A percentile compares a stretch with the other conserved stretches of the same genome.
These are phyloP conservation scores for Colletotrichum australisinense DNA, from an alignment of 2,329 filamentous ascomycete genomes.

Conservation along the genomic window DNA sequence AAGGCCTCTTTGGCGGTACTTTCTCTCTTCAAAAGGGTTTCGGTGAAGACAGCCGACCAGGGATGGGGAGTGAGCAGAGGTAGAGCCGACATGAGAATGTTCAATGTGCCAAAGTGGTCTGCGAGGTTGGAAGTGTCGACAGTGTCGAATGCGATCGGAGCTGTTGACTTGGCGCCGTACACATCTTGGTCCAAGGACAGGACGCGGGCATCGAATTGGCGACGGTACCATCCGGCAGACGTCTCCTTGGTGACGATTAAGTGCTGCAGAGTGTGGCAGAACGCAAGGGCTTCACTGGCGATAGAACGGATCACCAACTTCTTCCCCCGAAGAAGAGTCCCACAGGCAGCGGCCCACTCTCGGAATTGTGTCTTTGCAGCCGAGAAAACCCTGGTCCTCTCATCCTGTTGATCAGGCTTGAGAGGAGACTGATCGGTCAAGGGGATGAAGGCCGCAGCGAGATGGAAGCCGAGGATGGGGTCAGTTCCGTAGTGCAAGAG, in stretches of 20 bases:
- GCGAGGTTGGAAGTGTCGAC: constrained; percentile 64
- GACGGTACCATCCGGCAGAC: constrained; percentile 55
- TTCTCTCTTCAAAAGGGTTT: constrained; percentile 36
- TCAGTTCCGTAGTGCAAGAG: constrained; percentile 60
- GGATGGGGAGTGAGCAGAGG: constrained; percentile 58
- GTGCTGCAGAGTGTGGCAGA: constrained; percentile 64
- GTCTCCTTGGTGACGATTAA: constrained; percentile 41
- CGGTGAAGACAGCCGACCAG: constrained; percentile 59
- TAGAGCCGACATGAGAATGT: constrained; percentile 52
- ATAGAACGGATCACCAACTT: constrained; percentile 56
- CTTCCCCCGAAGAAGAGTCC: constrained; percentile 45
- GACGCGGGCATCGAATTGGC: constrained; percentile 50
- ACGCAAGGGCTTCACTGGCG: constrained; percentile 59
- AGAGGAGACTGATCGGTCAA: constrained; percentile 54
- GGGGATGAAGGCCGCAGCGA: constrained; percentile 58
- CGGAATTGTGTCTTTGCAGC: constrained; percentile 58
- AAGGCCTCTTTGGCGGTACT: constrained; percentile 45
- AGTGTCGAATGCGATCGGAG: constrained; percentile 61
- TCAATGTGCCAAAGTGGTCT: constrained; percentile 52
- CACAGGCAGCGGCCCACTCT: constrained; percentile 53
- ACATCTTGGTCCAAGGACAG: constrained; percentile 54
- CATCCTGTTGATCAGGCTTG: constrained; percentile 36
- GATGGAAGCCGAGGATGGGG: constrained; percentile 67
- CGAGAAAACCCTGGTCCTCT: constrained; percentile 41
- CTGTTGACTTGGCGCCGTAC: constrained; percentile 49